Conservation (phyloP, 257 asterid species). For the Solanum corneliomulleri region DNA sequence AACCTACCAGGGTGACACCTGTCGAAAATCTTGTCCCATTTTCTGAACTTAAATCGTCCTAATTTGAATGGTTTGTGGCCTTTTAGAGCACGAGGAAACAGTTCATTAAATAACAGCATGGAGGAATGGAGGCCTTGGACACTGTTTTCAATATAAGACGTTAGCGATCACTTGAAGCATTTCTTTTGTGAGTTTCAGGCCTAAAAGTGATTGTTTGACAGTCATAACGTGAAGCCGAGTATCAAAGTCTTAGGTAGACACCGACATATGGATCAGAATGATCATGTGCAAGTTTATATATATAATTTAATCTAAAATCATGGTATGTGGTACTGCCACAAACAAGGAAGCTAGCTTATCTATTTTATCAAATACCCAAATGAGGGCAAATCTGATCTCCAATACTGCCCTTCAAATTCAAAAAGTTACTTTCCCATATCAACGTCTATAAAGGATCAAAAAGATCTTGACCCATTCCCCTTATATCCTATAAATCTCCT, state of each 20-base stretch:
- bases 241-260: no score
- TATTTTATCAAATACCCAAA: background rate
- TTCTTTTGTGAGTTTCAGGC: background rate
- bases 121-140: background rate
- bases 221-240: background rate
- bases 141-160: background rate
- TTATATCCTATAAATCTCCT: no score
- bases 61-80: background rate
- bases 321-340: background rate
- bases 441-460: background rate
- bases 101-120: background rate
- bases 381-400: background rate
- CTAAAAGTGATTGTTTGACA: background rate
- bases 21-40: no score
- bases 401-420: background rate
- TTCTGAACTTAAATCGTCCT: no score
- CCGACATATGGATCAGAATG: no score
- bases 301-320: no score
- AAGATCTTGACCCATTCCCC: no score
- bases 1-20: no score
- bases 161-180: background rate
- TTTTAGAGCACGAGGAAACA: background rate
- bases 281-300: no score
- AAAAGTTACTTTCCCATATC: background rate
- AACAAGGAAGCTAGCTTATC: background rate